Evolutionary conservation across 192 early-diverging fungal genomes (phyloP).

Genomic region (Funneliformis mosseae): DNA sequence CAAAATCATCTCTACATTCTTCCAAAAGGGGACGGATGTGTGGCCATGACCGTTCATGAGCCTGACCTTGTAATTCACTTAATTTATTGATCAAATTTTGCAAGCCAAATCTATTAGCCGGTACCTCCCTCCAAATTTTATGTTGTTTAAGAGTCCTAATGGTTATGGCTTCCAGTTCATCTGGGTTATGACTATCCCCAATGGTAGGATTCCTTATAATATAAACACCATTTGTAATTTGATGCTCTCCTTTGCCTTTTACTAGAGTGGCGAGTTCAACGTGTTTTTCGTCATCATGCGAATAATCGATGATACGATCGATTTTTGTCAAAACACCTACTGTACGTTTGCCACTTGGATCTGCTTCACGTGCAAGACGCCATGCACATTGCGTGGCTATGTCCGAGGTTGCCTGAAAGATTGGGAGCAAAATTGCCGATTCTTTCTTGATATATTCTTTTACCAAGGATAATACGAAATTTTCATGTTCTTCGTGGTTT

Average conservation of each 20-base stretch:
- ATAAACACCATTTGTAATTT: not conserved
- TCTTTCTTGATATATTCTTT: not conserved
- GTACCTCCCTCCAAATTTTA: not conserved
- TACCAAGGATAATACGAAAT: not conserved
- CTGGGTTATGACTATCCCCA: not conserved
- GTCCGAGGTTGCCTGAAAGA: not conserved
- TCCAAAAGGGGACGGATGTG: not conserved
- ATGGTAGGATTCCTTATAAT: not conserved
- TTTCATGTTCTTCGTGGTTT: not conserved
- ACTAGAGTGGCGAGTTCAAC: not conserved
- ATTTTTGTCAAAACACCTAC: constrained; percentile 1
- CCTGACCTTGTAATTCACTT: not conserved
- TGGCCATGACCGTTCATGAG: not conserved
- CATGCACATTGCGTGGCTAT: not conserved
- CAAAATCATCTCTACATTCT: not conserved
- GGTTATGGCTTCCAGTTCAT: not conserved
- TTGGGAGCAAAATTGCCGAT: not conserved
- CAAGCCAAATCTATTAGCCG: not conserved
- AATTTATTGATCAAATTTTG: not conserved
- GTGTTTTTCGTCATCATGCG: not conserved
- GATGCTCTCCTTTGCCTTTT: not conserved
- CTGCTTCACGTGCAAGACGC: not conserved
- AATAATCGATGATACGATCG: not conserved
- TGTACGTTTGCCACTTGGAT: not conserved
- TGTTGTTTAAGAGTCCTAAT: not conserved